Evolutionary conservation across 306 rosid genomes (phyloP), one percentile per base, ranked within the genome.

Genomic region (Castanea mollissima): DNA sequence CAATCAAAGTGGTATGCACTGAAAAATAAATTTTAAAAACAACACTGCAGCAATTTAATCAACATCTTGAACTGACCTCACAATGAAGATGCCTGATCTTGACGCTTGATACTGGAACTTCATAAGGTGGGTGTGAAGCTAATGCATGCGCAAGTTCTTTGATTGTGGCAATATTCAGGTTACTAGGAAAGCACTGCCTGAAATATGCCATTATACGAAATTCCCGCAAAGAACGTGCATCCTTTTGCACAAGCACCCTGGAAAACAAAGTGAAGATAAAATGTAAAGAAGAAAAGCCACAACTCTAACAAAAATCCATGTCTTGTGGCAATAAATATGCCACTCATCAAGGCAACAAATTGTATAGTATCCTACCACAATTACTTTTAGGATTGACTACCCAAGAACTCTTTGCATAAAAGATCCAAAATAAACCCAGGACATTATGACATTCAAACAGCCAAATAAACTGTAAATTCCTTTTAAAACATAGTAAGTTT

Each of bases 61-160:
- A 78, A 60, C 64, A 46, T 46, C 58, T 75, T 81, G 73, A 76
- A 85, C 89, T 67, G 25, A 92, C 99, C 98, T 85, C 85, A 65
- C 86, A 85, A 83, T 91, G 91, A 73, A 92, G 94, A 87, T 91
- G 97, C 88, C 57, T 83, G 78, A 90, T 85, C 90, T 88, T 89
- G 64, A 95, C 76, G 82, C 96, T 85, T 76, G 98, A 84, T 75
- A 91, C 86, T 69, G 97, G 94, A 91, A 95, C 96, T 89, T 95
- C 94, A 80, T 87, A 95, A 55, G 99, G 96, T 78, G 90, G 85
- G 75, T 85, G 94, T 64, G 94, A 90, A 55, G 98, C 87, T 86
- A 95, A 81, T 71, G 96, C 91, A 83, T 80, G 87, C 29, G 99
- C 99, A 78, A 92, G 97, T 77, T 91, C 92, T 82, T 91, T 95